Conservation (phyloP, 768 basidiomycete species). For the Leucocoprinus sp. region DNA sequence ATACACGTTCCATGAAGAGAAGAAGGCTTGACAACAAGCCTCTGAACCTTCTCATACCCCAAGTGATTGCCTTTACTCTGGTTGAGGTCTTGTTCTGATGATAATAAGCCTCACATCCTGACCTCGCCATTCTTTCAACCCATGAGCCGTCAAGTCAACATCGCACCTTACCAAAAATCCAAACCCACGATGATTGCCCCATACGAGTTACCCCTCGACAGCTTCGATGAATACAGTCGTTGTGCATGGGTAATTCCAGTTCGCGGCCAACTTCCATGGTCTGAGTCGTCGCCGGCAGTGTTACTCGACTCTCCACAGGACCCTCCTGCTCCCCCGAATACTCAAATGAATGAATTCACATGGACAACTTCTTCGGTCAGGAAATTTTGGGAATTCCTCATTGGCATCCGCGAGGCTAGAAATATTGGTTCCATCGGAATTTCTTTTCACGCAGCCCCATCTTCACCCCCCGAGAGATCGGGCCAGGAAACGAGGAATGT, state of each 20-base stretch:
- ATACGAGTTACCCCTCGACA: neutral
- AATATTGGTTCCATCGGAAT: conserved; percentile 4
- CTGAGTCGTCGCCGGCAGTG: neutral
- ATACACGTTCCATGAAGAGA: neutral
- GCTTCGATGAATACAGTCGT: conserved; percentile 2
- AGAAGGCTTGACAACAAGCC: neutral
- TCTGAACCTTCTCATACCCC: conserved; percentile 3
- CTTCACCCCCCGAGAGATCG: conserved; percentile 1
- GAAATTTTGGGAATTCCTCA: conserved; percentile 3
- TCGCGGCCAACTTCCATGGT: conserved; percentile 3
- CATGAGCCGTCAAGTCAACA: neutral
- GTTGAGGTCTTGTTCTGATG: neutral
- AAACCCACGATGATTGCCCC: conserved; percentile 1
- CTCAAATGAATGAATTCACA: conserved; percentile 2
- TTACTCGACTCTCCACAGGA: neutral
- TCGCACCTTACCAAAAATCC: conserved; percentile 7
- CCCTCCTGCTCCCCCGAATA: neutral
- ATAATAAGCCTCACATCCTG: conserved; percentile 6
- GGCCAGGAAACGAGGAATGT: neutral
- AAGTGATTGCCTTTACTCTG: neutral
- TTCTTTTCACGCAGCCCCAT: conserved; percentile 2
- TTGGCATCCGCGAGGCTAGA: neutral
- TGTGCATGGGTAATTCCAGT: conserved; percentile 7
- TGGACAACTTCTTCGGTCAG: conserved; percentile 2
- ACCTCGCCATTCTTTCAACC: neutral